Base-by-base conservation (phyloP, 495 filamentous ascomycete species). In the Penicillium egyptiacum region DNA sequence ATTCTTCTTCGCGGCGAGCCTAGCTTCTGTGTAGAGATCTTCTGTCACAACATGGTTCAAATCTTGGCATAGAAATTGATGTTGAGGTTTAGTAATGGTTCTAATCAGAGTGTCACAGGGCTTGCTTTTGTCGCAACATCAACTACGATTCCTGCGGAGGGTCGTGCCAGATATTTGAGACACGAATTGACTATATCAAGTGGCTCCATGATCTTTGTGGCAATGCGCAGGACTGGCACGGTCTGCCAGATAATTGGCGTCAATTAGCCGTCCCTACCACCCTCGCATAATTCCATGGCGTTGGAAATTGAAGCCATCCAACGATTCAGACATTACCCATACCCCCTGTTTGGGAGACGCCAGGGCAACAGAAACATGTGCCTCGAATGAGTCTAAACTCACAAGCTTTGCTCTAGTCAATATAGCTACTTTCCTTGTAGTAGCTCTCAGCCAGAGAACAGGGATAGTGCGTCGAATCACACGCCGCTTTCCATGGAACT, bases 141-240 rank as follows among this genome's bases (percentile, higher is more conserved):
- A 61, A 41, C 49, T 61, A 61, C 54, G 6, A 57, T 44, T 49
- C 54, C n/a, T 61, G 59, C 26, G 30, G 44, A 39, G 59, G 59
- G 26, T 61, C 44, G 25, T 61, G 59, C 53, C 54, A 57, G 16
- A 26, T 54, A 40, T 61, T 61, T 31, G 59, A 61, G 35, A 45
- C 42, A 31, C 54, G 59, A 40, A 57, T 61, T 20, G 49, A 57
- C 37, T 61, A 61, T 37, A n/a, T 54, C 31, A 53, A 61, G 12
- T 61, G 59, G 59, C 59, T 61, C 7, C 43, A 61, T 51, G 25
- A 44, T 54, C 53, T 61, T 20, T 61, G 59, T 43, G 54, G 48
- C 33, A 45, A 61, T 54, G 43, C 54, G 35, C 42, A 57, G 26
- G 54, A 54, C 43, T 61, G 59, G 59, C 43, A 57, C 35, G 59